These are phyloP conservation scores for Tillandsia fasciculata DNA, from an alignment of 176 grass and related monocot species.

Conservation along the genomic window DNA sequence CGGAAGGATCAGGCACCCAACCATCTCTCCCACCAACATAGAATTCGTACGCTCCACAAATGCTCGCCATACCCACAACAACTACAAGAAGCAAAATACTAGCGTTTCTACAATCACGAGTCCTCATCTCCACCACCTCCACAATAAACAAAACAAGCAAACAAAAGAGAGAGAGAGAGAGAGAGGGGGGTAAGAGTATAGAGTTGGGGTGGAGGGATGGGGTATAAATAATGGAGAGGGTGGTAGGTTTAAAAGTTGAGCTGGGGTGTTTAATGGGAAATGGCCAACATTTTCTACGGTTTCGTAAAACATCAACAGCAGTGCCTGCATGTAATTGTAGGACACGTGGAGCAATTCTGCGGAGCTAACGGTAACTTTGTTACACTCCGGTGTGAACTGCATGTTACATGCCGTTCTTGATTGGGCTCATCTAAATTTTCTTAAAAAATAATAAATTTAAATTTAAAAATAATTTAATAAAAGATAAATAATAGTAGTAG, in stretches of 20 bases:
- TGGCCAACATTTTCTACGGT: not conserved
- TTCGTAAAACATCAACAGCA: not conserved
- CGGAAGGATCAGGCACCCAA: constrained; percentile 40
- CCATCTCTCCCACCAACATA: constrained; percentile 45
- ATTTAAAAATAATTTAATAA: too few relatives aligned
- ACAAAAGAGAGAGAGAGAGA: not conserved
- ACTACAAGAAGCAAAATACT: not conserved
- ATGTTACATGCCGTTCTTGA: too few relatives aligned
- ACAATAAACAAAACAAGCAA: not conserved
- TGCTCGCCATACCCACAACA: constrained; percentile 6
- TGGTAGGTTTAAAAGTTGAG: not conserved
- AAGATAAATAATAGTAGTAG: too few relatives aligned
- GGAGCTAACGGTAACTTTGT: not conserved
- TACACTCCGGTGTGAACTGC: too few relatives aligned
- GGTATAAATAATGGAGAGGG: not conserved
- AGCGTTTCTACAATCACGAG: not conserved
- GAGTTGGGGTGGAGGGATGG: not conserved
- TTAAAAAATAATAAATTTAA: too few relatives aligned
- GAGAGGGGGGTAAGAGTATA: not conserved
- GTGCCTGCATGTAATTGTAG: not conserved
- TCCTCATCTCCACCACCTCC: not conserved
- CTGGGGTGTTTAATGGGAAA: not conserved
- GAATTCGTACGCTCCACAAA: constrained; percentile 33
- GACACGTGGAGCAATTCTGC: not conserved
- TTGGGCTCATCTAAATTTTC: too few relatives aligned